These are phyloP conservation scores for Ustilago tritici DNA, from an alignment of 1,284 basidiomycete species.

Conservation along the genomic window DNA sequence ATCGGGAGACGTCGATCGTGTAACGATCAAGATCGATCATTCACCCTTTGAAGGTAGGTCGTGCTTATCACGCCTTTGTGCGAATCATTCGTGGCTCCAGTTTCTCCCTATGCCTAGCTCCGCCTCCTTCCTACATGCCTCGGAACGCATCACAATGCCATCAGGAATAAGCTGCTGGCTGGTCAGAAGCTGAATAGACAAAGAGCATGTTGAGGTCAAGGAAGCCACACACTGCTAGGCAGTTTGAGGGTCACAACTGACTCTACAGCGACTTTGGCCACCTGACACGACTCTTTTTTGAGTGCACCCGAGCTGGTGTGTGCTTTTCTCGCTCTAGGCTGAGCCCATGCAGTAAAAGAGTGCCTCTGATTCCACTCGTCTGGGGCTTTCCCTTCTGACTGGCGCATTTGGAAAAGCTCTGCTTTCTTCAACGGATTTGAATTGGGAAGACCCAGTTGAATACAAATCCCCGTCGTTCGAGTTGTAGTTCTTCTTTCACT, in stretches of 20 bases:
- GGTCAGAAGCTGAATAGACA: too few species aligned
- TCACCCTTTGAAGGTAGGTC: too few species aligned
- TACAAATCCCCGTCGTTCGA: not conserved
- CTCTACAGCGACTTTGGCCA: conserved; percentile 16
- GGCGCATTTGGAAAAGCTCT: conserved; percentile 5
- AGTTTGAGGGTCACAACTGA: not conserved
- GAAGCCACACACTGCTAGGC: not conserved
- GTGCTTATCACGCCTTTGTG: too few species aligned
- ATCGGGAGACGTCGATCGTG: too few species aligned
- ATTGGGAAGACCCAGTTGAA: not conserved
- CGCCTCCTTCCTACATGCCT: not conserved
- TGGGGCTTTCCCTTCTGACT: not conserved
- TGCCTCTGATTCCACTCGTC: not conserved
- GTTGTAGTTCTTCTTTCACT: too few species aligned
- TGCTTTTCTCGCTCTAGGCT: not conserved
- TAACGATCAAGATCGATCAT: too few species aligned
- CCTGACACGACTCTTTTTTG: conserved; percentile 14
- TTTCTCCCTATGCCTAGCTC: too few species aligned
- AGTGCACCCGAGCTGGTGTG: too few species aligned
- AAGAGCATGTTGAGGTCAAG: too few species aligned
- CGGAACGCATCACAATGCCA: not conserved
- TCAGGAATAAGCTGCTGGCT: not conserved
- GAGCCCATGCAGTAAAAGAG: conserved; percentile 5
- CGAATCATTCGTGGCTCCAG: too few species aligned
- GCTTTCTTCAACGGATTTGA: not conserved